Evolutionary conservation across 2,329 filamentous ascomycete species (phyloP), one percentile per base, ranked within the genome.

Genomic region (Fusarium camptoceras): DNA sequence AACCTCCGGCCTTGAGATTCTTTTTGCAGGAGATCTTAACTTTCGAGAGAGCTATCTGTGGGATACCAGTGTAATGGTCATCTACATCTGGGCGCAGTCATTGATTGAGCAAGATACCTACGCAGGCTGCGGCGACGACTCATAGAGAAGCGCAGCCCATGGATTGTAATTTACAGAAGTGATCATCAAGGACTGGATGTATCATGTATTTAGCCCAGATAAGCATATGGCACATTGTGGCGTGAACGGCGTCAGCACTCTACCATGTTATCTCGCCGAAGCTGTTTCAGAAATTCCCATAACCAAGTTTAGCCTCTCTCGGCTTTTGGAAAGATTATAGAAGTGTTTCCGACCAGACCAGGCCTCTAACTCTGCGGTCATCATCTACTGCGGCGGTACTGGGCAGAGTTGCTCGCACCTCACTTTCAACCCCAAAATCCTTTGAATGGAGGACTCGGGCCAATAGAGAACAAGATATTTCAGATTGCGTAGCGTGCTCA

Each of bases 11-110:
- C 9, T 37, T n/a, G 34, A n/a, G 5, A 1, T n/a, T 37, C 5
- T 37, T 6, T 11, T 18, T 4, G 11, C 3, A 37, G 3, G 9
- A 18, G 5, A 11, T 37, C 5, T n/a, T 37, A 11, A n/a, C 9
- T 7, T 37, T 11, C 2, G 5, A 37, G 16, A n/a, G 9, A 6
- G 18, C 0, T 2, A 4, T n/a, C 9, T 1, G 5, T 10, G 6
- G 4, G 5, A n/a, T n/a, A 7, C 1, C 18, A 7, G 18, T 7
- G 10, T n/a, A 4, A n/a, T 37, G 18, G 0, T n/a, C 34, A 12
- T n/a, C 10, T 12, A 6, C 5, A 37, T 7, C 34, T 10, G 34
- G 8, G 5, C 8, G 11, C 10, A 12, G 34, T n/a, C 10, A 7
- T 11, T 12, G 18, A n/a, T 6, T n/a, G 18, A n/a, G 3, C 34